These are phyloP conservation scores for Albugo candida DNA, from an alignment of 352 stramenopile species.

Conservation along the genomic window DNA sequence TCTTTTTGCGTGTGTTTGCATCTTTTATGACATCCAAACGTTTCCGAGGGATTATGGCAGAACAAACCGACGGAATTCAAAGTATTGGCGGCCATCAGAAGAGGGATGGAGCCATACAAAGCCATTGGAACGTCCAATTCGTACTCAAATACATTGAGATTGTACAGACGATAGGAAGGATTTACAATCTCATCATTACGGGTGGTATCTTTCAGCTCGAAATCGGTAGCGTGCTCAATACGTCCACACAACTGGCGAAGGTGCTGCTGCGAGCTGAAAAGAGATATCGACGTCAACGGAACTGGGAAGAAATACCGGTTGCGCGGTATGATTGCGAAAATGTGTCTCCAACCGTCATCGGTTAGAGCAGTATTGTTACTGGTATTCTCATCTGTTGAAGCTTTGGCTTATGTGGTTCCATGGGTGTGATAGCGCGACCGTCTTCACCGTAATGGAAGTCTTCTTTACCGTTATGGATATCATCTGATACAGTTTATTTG, in stretches of 20 bases:
- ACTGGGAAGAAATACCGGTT: conserved; percentile 72
- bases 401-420: conserved; percentile 49
- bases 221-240: conserved; percentile 89
- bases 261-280: conserved; percentile 44
- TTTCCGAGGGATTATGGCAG: conserved; percentile 98
- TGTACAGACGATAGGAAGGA: conserved; percentile 98
- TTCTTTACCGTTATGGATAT: conserved; percentile 81
- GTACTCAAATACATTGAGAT: conserved; percentile 99
- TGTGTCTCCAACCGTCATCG: conserved; percentile 84
- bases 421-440: conserved; percentile 91
- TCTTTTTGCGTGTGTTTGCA: conserved; percentile 17
- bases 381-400: conserved; percentile 4
- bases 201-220: conserved; percentile 81
- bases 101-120: conserved; percentile 85
- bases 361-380: conserved; percentile 13
- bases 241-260: conserved; percentile 86
- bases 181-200: conserved; percentile 12
- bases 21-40: conserved; percentile 87
- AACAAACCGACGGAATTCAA: conserved; percentile 88
- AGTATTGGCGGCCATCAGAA: conserved; percentile 45
- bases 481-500: conserved; percentile 9
- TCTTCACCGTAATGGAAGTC: conserved; percentile 96
- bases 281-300: conserved; percentile 91
- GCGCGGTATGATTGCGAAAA: conserved; percentile 85
- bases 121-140: conserved; percentile 97